Base-by-base conservation (phyloP, 352 stramenopile genomes). In the Hyaloperonospora arabidopsidis region DNA sequence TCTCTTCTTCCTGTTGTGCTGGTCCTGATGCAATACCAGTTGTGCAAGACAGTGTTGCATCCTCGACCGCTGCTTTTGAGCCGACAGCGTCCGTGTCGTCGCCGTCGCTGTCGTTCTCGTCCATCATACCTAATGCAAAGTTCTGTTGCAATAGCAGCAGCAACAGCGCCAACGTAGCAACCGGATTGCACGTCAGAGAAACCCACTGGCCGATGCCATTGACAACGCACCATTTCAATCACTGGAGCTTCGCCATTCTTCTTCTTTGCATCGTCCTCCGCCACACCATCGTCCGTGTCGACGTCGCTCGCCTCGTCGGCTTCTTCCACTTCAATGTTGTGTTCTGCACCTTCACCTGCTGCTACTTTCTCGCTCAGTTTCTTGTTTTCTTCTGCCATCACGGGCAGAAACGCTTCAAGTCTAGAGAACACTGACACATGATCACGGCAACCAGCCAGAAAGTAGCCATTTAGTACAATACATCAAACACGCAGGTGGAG, bases 301-400 rank as follows among this genome's bases (percentile, higher is more conserved):
- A 49, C 40, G 11, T 64, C 54, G 7, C 66, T 65, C 3, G 59
- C 38, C 22, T 77, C 51, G 19, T 67, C 63, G 0, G 67, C 23
- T 34, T 79, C 67, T 45, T 72, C 62, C 28, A 84, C 62, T 61
- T 91, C 81, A 52, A 91, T 91, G 54, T 79, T 88, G 63, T 86
- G 78, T 38, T 84, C 79, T 45, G 72, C 65, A 25, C 72, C 78
- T 55, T 84, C 52, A 4, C 81, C 78, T 5, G 63, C 58, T 25
- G 76, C 79, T 15, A 88, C 68, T 8, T 73, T 78, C 25, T 81
- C 62, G 45, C 74, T 76, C 34, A 91, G 65, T 59, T 85, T 84
- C 54, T 84, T 75, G 68, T 91, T 91, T 52, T 91, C 77, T 41
- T 72, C 62, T 14, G 74, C 81, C 64, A 91, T 85, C 57, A 80